Evolutionary conservation across 768 basidiomycete species (phyloP).

Genomic region (Boletus patriciae): DNA sequence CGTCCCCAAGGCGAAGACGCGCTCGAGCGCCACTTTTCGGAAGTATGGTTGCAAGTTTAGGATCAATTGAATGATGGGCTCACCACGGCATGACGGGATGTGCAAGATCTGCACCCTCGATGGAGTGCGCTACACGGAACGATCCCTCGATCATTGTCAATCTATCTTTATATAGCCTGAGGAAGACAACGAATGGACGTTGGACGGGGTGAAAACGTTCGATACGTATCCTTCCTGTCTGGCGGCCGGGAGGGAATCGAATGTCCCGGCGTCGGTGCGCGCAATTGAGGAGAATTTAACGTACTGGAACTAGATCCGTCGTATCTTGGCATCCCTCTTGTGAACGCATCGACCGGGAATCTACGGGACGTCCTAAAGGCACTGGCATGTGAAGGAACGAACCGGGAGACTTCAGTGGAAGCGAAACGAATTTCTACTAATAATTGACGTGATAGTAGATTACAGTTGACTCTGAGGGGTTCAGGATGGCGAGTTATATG

Average conservation of each 20-base stretch:
- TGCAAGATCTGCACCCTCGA: conserved; percentile 14
- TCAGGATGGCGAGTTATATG: neutral
- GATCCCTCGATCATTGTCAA: conserved; percentile 3
- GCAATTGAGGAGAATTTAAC: conserved; percentile 4
- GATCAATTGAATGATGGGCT: neutral
- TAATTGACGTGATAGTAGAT: conserved; percentile 24
- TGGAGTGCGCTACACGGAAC: neutral
- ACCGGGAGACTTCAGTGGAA: conserved; percentile 38
- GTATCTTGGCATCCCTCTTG: conserved; percentile 33
- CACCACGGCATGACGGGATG: neutral
- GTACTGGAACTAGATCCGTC: conserved; percentile 47
- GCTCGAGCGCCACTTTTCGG: conserved; percentile 1
- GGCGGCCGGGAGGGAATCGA: neutral
- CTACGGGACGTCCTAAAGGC: conserved; percentile 37
- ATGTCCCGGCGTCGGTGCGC: neutral
- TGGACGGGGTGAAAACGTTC: conserved; percentile 7
- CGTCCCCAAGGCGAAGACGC: conserved; percentile 1
- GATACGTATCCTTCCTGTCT: neutral
- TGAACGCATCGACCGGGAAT: conserved; percentile 15
- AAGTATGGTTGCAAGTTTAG: neutral
- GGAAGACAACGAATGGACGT: conserved; percentile 2
- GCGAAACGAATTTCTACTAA: conserved; percentile 41
- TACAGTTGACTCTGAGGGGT: neutral
- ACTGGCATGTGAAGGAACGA: conserved; percentile 43
- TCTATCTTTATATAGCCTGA: conserved; percentile 14